Evolutionary conservation across 2,329 filamentous ascomycete genomes (phyloP), one percentile per base, ranked within the genome.

Genomic region (Ceratocystis huliohia): DNA sequence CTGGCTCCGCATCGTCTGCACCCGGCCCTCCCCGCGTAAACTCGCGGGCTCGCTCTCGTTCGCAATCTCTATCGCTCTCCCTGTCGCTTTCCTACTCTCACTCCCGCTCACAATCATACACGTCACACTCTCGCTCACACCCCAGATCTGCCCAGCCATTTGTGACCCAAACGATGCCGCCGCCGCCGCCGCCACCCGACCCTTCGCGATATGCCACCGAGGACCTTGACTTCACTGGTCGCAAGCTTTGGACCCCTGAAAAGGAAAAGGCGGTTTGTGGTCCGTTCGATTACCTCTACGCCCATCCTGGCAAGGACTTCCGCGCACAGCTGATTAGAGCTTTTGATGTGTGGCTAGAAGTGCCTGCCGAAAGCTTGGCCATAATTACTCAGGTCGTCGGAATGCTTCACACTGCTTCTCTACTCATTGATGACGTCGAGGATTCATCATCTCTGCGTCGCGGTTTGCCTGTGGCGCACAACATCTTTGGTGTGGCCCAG

Each of bases 341-440:
- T 56, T 95, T 95, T 79, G 91, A 95, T 73, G 81, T 81, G 64
- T 92, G 88, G 86, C 78, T 95, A 17, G 80, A 88, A 66, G 89
- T 95, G 22, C 89, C 90, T 0, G 74, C 80, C 7, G 81, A 84
- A 68, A 85, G 84, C 70, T 80, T 95, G 66, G 82, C 83, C 53
- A 80, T 91, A 68, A 93, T 95, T 72, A 92, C 87, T 33, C 84
- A 84, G 68, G 88, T 91, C 3, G 84, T 95, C 10, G 88, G 87
- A 71, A 93, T 93, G 88, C 81, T 95, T 61, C 90, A 95, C 76
- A 93, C 90, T 48, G 86, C 90, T 2, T 92, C 88, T 2, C 79
- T 95, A 66, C 83, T 95, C 28, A 84, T 95, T 66, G 91, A 96
- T 76, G 91, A 96, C 74, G 90, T 96, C 5, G 89, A 96, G 77